phyloP scores from a whole-genome alignment of 2,329 filamentous ascomycete genomes.

The Talaromyces sp. region DNA sequence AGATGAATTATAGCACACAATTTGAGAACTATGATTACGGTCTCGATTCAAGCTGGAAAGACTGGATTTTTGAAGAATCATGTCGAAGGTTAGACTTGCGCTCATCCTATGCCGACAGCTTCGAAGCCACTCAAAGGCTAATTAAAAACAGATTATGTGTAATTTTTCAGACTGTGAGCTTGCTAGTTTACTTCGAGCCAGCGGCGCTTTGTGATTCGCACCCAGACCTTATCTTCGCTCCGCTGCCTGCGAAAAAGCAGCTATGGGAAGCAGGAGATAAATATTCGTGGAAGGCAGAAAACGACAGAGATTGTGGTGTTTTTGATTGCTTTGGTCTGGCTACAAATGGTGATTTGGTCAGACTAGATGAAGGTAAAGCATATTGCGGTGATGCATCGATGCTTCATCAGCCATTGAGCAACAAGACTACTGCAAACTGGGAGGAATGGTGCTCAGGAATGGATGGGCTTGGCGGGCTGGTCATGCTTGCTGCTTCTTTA shows the following conservation, averaged over 20 bases:
- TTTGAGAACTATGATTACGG: slow-evolving; percentile 11
- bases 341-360: slow-evolving; percentile 3
- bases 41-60: slow-evolving; percentile 29
- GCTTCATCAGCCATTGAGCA: neutral
- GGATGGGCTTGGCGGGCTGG: slow-evolving; percentile 41
- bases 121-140: neutral
- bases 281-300: slow-evolving; percentile 30
- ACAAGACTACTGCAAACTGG: slow-evolving; percentile 28
- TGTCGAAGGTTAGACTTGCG: slow-evolving; percentile 10
- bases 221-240: slow-evolving; percentile 34
- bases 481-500: slow-evolving; percentile 42
- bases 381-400: neutral
- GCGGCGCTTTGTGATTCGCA: slow-evolving; percentile 31
- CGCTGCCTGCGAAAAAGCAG: slow-evolving; percentile 38
- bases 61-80: slow-evolving; percentile 42
- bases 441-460: slow-evolving; percentile 44
- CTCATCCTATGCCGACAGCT: neutral
- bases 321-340: neutral
- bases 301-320: slow-evolving; percentile 16
- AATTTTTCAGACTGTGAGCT: slow-evolving; percentile 37
- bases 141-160: slow-evolving; percentile 31
- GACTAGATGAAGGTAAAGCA: neutral
- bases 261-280: slow-evolving; percentile 42
- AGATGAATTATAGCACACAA: neutral
- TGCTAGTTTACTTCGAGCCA: slow-evolving; percentile 42